Conservation (phyloP, 306 rosid species). For the Betula pendula region DNA sequence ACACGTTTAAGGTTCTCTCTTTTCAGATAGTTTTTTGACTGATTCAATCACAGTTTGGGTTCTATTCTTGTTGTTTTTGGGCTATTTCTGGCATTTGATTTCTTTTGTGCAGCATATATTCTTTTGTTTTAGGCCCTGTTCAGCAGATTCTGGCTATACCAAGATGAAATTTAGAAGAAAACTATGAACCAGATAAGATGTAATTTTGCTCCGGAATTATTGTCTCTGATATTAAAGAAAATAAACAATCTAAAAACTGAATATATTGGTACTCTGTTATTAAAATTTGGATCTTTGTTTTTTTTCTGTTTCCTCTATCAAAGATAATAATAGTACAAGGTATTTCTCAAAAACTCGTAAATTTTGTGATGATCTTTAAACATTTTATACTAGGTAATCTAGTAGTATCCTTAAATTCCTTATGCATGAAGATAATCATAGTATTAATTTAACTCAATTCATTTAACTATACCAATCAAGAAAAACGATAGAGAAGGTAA, state of each 20-base stretch:
- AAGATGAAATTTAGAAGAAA: background rate
- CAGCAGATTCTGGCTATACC: too few species aligned
- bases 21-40: too few species aligned
- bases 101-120: too few species aligned
- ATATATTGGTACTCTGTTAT: background rate
- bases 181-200: background rate
- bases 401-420: too few species aligned
- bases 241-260: background rate
- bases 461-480: slow-evolving; percentile 91
- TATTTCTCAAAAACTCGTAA: background rate
- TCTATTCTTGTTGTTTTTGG: too few species aligned
- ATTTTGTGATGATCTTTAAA: too few species aligned
- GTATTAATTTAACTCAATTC: too few species aligned
- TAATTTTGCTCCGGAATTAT: background rate
- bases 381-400: too few species aligned
- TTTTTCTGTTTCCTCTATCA: background rate
- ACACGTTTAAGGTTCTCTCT: background rate
- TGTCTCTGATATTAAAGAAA: background rate
- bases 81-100: too few species aligned
- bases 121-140: too few species aligned
- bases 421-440: background rate
- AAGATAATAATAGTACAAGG: background rate
- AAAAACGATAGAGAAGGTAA: slow-evolving; percentile 77
- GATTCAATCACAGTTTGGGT: too few species aligned
- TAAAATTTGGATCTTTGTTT: background rate